These are phyloP conservation scores for Trifolium repens DNA, from an alignment of 306 rosid genomes.

Conservation along the genomic window DNA sequence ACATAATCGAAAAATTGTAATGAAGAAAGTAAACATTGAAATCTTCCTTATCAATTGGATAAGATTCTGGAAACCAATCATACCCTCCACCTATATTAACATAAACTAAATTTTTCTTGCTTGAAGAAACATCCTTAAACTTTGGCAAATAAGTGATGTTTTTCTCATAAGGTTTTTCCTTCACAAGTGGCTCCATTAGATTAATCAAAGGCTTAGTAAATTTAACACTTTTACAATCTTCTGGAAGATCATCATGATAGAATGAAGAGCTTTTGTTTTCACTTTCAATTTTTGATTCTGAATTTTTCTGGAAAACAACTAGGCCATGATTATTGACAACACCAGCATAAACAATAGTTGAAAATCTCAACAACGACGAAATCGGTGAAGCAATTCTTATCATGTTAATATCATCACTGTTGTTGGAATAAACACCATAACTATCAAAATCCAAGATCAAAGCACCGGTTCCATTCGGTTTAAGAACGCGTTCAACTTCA, in stretches of 20 bases:
- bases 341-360: conserved; percentile 68
- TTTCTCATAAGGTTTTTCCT: conserved; percentile 45
- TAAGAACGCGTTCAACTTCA: conserved; percentile 87
- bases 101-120: conserved; percentile 60
- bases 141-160: conserved; percentile 61
- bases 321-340: conserved; percentile 53
- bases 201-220: conserved; percentile 57
- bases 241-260: conserved; percentile 50
- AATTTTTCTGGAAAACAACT: conserved; percentile 74
- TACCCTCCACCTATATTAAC: conserved; percentile 72
- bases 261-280: conserved; percentile 45
- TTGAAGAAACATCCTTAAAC: conserved; percentile 55
- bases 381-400: conserved; percentile 69
- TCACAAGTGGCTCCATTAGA: conserved; percentile 71
- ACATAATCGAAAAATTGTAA: conserved; percentile 67
- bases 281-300: conserved; percentile 40
- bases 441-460: conserved; percentile 46
- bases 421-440: neutral
- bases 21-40: conserved; percentile 80
- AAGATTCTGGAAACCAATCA: conserved; percentile 71
- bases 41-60: conserved; percentile 64
- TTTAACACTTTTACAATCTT: conserved; percentile 61
- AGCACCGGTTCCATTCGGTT: conserved; percentile 84
- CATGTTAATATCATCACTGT: conserved; percentile 45
- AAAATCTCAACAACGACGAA: conserved; percentile 68